Base-by-base conservation (phyloP, 139 green algal species). In the Chlamydomonas applanata region DNA sequence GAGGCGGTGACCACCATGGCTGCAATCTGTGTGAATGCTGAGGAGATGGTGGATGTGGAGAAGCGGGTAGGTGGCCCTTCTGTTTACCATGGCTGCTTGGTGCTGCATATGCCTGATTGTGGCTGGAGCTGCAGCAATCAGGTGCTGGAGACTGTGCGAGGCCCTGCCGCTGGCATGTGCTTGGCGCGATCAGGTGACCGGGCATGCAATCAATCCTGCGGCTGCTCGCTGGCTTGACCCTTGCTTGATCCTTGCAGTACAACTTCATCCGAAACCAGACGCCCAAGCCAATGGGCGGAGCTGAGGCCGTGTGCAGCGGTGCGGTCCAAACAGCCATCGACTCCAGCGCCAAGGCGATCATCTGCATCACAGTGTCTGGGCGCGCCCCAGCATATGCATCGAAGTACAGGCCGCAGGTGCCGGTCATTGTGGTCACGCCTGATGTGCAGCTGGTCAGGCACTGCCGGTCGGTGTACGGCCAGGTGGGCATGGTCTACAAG, bases 1-100 rank as follows among this genome's bases (percentile, higher is more conserved):
- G 82, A 85, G 20, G 89, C 90, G 0, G 88, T 95, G 24, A 61
- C 46, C 13, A 88, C 89, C n/a, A 95, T 95, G 89, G 78, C 83
- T 2, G 72, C 72, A 24, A 94, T 95, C 70, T 90, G 83, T 76
- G 56, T 79, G 20, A 92, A 94, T 69, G 88, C 89, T 0, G 90
- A 86, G 80, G 67, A 86, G 30, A 92, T 88, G 69, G 71, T 93
- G 30, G 85, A 93, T 76, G 79, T 83, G 40, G 49, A 74, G 30
- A 79, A 80, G 69, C 74, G 85, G 40, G 40, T 49, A 49, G 40
- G 40, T 49, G 40, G 40, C n/a, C n/a, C n/a, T n/a, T n/a, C n/a
- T n/a, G n/a, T n/a, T n/a, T n/a, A n/a, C n/a, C n/a, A n/a, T n/a
- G n/a, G n/a, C n/a, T n/a, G n/a, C n/a, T n/a, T n/a, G n/a, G n/a